Base-by-base conservation (phyloP, 2,329 filamentous ascomycete genomes). In the Microdochium bolleyi region DNA sequence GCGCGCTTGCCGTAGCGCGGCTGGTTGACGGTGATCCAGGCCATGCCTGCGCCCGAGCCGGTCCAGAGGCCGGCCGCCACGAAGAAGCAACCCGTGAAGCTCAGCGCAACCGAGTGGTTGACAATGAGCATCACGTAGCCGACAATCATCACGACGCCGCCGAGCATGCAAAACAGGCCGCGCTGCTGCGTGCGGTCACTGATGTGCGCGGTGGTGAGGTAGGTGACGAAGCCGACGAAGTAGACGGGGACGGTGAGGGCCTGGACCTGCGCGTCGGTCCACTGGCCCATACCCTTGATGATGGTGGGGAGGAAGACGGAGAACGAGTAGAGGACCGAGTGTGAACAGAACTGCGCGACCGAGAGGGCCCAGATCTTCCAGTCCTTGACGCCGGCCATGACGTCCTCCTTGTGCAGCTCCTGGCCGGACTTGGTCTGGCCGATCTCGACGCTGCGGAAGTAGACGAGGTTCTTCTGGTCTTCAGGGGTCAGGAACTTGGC, bases 251-350 rank as follows among this genome's bases (percentile, higher is more conserved):
- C 89, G 37, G 86, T 83, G 54, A 95, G 82, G 5, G 84, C 88
- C 75, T 96, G 90, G 0, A 89, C 81, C 2, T 80, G 71, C 1
- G 87, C 70, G 1, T 79, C 69, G 34, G 80, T 76, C 70, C 89
- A 87, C 56, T 84, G 81, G 54, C 88, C 88, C 89, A 95, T 84
- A 64, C 85, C 80, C 55, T 76, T 74, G 49, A 95, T 79, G 57
- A 95, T 89, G 24, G 87, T 90, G 37, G 90, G 90, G 2, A 95
- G 78, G 65, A 95, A 95, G 50, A 94, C 88, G 2, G 91, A 91
- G 65, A 95, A 83, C 22, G 88, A 92, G 62, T 84, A 85, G 73
- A 95, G 95, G 13, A 90, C 87, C 66, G 95, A 87, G 69, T 96
- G 95, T 63, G 87, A 84, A 67, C 86, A 83, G 73, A 95, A 91